Base-by-base conservation (phyloP, 2,329 filamentous ascomycete species). In the Talaromyces islandicus region DNA sequence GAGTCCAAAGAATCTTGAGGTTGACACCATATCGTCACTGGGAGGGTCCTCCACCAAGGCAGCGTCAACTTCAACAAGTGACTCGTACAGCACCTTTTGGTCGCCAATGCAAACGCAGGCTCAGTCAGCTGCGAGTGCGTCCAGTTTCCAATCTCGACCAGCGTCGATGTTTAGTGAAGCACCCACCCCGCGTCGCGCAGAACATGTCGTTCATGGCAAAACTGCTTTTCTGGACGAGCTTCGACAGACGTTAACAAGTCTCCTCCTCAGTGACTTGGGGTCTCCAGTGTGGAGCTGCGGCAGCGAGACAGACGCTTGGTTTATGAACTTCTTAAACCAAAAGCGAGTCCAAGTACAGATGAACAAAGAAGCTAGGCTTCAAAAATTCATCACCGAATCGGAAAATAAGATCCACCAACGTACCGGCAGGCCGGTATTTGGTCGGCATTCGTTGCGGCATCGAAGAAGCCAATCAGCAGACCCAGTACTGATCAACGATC, bases 281-380 rank as follows among this genome's bases (percentile, higher is more conserved):
- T 92, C 88, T 46, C 84, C 91, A 30, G 88, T 97, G 1, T 94
- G 95, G 73, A 86, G 87, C n/a, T 85, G 85, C 56, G 94, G 94
- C 3, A 96, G 92, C 48, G 94, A 99, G 77, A 97, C 93, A 0
- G 94, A 97, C 72, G 81, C 81, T 3, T 97, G 93, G 89, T 94
- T 97, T 66, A 74, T 67, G 64, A 81, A 78, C 60, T 76, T 78
- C 6, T 66, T 80, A 10, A 83, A 84, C 76, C 81, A 68, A 76
- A 79, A 65, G 75, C 81, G 73, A 10, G 71, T 78, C 38, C 69
- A 71, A 30, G 54, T 65, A 17, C 73, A 77, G 52, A 77, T 77
- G 73, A 69, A 70, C 50, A 76, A 72, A 58, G 70, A 73, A 5
- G 70, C 74, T 52, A 68, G 70, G 29, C 69, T 75, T 10, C 72